Evolutionary conservation across 2,329 filamentous ascomycete genomes (phyloP), one percentile per base, ranked within the genome.

Genomic region (Aureobasidium melanogenum): DNA sequence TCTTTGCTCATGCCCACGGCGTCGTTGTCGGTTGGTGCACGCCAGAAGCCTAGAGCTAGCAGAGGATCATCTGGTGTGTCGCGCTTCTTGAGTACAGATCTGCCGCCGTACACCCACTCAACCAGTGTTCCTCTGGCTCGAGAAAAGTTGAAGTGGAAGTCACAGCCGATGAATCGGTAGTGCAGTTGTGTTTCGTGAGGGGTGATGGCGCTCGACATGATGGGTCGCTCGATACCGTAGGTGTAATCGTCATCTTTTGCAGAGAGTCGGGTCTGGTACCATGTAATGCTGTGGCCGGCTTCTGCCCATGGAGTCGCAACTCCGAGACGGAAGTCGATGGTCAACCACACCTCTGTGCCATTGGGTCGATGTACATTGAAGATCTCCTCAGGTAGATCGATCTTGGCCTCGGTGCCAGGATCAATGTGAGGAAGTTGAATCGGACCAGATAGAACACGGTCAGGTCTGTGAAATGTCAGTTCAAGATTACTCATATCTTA

Each of bases 391-490:
- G 56, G 56, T 9, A 63, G 32, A 26, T 60, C 61, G 5, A 60
- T 41, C 15, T 39, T 55, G 19, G 36, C 43, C 38, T 58, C 52
- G 3, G 28, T 34, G 1, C 57, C 57, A 12, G 61, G 26, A 1
- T 28, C 39, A 5, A 63, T 47, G 14, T 54, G 50, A 22, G 48
- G 43, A 10, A 59, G 56, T 66, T 85, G 76, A 71, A 97, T 85
- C 66, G 84, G 80, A 24, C 86, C 91, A 69, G 82, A 79, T 60
- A 84, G 83, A 71, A 96, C 85, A 62, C 93, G 87, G 77, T 97
- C 97, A 64, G 91, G 82, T 41, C 56, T 48, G 10, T n/a, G 9
- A 30, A 3, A 10, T 47, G 44, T 47, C 17, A 47, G 44, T 26
- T 7, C 3, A 12, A 4, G 7, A 1, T 47, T 15, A 28, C 17